Conservation (phyloP, 495 filamentous ascomycete genomes). For the Neurospora sp. region DNA sequence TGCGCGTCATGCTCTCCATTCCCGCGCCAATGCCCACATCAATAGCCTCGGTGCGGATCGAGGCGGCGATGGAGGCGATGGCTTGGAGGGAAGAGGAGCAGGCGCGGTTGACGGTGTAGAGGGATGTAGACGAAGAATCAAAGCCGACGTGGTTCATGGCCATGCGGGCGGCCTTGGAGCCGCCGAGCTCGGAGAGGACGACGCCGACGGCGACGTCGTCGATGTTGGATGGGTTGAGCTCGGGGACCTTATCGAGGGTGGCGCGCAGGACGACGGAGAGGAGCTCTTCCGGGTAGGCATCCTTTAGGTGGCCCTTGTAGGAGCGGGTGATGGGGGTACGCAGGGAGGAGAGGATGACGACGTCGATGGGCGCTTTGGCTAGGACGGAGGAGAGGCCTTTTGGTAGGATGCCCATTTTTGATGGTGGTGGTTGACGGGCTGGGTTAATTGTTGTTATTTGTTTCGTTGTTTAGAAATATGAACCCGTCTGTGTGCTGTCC, state of each 20-base stretch:
- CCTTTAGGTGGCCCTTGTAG: conserved; percentile 72
- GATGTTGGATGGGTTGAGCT: conserved; percentile 60
- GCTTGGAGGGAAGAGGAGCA: conserved; percentile 69
- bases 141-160: conserved; percentile 74
- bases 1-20: conserved; percentile 90
- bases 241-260: conserved; percentile 64
- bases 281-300: conserved; percentile 85
- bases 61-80: conserved; percentile 59
- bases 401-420: conserved; percentile 25
- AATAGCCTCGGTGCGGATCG: conserved; percentile 62
- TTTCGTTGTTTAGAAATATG: background rate
- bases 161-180: conserved; percentile 86
- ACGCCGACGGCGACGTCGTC: conserved; percentile 79
- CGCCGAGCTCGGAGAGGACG: conserved; percentile 83
- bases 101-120: conserved; percentile 81
- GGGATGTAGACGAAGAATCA: conserved; percentile 50
- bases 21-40: conserved; percentile 77
- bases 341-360: conserved; percentile 80
- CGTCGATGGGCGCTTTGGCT: conserved; percentile 66
- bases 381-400: conserved; percentile 66
- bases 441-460: background rate
- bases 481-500: background rate
- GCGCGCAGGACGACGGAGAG: conserved; percentile 73
- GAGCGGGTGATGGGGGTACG: conserved; percentile 78
- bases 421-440: background rate